Evolutionary conservation across 2,329 filamentous ascomycete genomes (phyloP), one percentile per base, ranked within the genome.

Genomic region (Trichoderma asperellum): DNA sequence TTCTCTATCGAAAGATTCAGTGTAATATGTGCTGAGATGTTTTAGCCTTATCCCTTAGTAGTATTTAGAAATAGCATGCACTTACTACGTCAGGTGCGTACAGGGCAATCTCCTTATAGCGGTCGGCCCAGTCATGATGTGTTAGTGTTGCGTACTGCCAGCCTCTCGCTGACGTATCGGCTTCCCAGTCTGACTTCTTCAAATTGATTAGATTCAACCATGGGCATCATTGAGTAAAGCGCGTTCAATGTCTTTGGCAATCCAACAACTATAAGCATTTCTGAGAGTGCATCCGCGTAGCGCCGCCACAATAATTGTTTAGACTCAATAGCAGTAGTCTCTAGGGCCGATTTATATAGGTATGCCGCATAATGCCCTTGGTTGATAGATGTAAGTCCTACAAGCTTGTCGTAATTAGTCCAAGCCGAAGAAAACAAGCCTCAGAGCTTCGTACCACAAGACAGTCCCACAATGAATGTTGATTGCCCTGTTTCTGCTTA

Each of bases 81-180:
- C 63, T 57, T 34, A 58, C 63, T 14, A 66, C n/a, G 24, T 66
- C 63, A 16, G 63, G 63, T n/a, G 63, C 63, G 27, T 66, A 66
- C 18, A 12, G n/a, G 21, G 37, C 24, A 21, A 37, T 14, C 6
- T 29, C 52, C 27, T 49, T 10, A 16, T 57, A 66, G 4, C 27
- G 32, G 1, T 57, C 27, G 10, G 53, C n/a, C 63, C 63, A 66
- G 10, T 21, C 16, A 5, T 66, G 53, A 49, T 66, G 63, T 35
- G 63, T 66, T 14, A 35, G 18, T 58, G 2, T 58, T 11, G 63
- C 63, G 27, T 66, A 66, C 53, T 66, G 37, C 63, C 63, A 66
- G 12, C 63, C 63, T 32, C 63, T 58, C 11, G 37, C 53, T 27
- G 63, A 35, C 10, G 40, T 66, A 12, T 66, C 63, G 18, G 37